Conservation (phyloP, 441 rosid species). For the Euphorbia schlechtendalii region DNA sequence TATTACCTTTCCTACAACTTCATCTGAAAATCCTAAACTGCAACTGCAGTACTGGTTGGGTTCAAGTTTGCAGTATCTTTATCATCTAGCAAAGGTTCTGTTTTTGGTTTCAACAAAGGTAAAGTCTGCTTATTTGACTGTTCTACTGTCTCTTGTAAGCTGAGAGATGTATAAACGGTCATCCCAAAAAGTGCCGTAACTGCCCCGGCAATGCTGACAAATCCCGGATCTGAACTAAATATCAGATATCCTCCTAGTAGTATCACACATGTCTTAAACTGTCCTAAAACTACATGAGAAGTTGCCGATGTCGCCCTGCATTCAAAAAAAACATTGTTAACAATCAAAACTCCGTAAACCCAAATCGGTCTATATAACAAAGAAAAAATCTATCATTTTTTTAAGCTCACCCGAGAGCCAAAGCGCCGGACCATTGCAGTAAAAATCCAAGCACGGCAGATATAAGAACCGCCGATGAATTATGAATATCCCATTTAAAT, state of each 20-base stretch:
- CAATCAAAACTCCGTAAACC: neutral
- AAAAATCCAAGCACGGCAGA: slow-evolving; percentile 90
- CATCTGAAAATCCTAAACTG: slow-evolving; percentile 11
- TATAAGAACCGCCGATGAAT: slow-evolving; percentile 52
- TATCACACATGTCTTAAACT: slow-evolving; percentile 86
- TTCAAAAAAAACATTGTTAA: neutral
- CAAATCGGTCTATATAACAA: neutral
- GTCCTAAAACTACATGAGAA: slow-evolving; percentile 87
- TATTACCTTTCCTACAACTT: neutral
- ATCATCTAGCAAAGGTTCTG: slow-evolving; percentile 17
- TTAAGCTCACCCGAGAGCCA: slow-evolving; percentile 74
- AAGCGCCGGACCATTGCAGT: slow-evolving; percentile 94
- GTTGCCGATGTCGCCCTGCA: slow-evolving; percentile 94
- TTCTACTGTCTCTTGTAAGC: slow-evolving; percentile 32
- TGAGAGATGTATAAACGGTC: slow-evolving; percentile 69
- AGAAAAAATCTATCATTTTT: neutral
- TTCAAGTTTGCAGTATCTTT: slow-evolving; percentile 19
- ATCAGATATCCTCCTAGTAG: slow-evolving; percentile 67
- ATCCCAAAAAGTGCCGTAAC: slow-evolving; percentile 67
- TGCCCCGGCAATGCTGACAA: slow-evolving; percentile 71
- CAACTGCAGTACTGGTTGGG: slow-evolving; percentile 11
- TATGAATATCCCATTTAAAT: slow-evolving; percentile 68
- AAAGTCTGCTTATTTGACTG: slow-evolving; percentile 23
- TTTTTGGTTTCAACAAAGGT: slow-evolving; percentile 29
- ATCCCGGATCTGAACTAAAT: slow-evolving; percentile 70